Conservation (phyloP, 352 stramenopile genomes). For the Phytophthora sojae region DNA sequence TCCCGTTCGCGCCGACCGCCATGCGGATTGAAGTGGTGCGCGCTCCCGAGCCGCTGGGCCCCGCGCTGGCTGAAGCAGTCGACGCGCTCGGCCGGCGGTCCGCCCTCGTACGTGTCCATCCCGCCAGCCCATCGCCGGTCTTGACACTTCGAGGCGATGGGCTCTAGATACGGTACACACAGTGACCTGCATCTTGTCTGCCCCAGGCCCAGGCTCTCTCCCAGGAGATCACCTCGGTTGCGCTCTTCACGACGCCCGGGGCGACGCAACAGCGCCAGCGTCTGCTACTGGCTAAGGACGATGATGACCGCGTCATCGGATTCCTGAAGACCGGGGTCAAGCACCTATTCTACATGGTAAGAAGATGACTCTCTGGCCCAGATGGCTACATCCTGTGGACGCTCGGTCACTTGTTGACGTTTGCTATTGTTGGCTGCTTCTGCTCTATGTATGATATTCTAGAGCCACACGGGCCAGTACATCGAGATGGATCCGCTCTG, state of each 20-base stretch:
- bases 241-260: constrained; percentile 44
- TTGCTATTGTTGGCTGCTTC: constrained; percentile 1
- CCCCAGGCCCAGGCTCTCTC: constrained; percentile 66
- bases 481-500: constrained; percentile 79
- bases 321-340: constrained; percentile 75
- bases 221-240: constrained; percentile 65
- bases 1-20: constrained; percentile 20
- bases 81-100: constrained; percentile 58
- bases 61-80: constrained; percentile 36
- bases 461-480: constrained; percentile 71
- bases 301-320: constrained; percentile 38
- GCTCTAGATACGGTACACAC: too few relatives aligned
- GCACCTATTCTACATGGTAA: constrained; percentile 85
- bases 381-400: constrained; percentile 3
- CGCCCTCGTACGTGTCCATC: constrained; percentile 44
- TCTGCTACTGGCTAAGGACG: constrained; percentile 46
- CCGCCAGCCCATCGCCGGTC: not conserved
- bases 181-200: constrained; percentile 3
- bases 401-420: not conserved
- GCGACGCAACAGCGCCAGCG: constrained; percentile 47
- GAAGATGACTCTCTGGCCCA: not conserved
- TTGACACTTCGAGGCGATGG: constrained; percentile 6
- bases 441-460: not conserved
- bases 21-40: constrained; percentile 40
- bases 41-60: constrained; percentile 32